A percentile compares a stretch with the other conserved stretches of the same genome.
Conservation (phyloP, 371 early-diverging fungal genomes). For the Mortierella sp. region DNA sequence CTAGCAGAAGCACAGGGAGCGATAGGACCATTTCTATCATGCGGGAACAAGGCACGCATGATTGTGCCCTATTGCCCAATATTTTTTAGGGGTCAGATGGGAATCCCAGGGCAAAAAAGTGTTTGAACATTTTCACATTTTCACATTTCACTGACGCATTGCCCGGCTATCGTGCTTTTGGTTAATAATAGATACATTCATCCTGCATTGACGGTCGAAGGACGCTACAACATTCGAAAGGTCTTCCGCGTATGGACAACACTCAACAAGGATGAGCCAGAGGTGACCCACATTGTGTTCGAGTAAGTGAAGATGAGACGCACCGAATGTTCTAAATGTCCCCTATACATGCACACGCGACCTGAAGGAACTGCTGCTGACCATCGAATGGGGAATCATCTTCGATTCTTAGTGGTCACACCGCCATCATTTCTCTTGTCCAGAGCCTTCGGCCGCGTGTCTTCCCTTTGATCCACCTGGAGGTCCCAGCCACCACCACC, state of each 20-base stretch:
- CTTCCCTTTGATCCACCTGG: slow-evolving; percentile 59
- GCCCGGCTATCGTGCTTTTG: background rate
- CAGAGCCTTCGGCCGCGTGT: slow-evolving; percentile 65
- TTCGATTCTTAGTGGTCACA: slow-evolving; percentile 56
- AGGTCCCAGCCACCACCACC: slow-evolving; percentile 66
- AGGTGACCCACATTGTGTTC: slow-evolving; percentile 66
- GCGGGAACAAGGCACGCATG: background rate
- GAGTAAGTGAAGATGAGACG: slow-evolving; percentile 42
- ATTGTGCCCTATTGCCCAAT: background rate
- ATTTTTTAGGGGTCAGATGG: background rate
- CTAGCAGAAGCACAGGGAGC: background rate
- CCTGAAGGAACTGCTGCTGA: background rate
- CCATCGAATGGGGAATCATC: background rate
- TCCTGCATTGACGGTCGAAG: slow-evolving; percentile 67
- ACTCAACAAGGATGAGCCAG: slow-evolving; percentile 66
- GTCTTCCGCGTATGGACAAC: slow-evolving; percentile 73
- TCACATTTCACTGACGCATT: too few species aligned
- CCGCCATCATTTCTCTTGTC: slow-evolving; percentile 64
- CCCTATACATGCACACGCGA: background rate
- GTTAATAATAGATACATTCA: slow-evolving; percentile 49
- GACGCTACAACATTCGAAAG: slow-evolving; percentile 67
- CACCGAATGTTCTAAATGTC: background rate
- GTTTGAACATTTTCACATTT: too few species aligned
- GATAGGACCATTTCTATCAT: background rate
- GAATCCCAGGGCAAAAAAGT: too few species aligned